phyloP scores from a whole-genome alignment of 2,329 filamentous ascomycete species.

The Sporothrix protearum region DNA sequence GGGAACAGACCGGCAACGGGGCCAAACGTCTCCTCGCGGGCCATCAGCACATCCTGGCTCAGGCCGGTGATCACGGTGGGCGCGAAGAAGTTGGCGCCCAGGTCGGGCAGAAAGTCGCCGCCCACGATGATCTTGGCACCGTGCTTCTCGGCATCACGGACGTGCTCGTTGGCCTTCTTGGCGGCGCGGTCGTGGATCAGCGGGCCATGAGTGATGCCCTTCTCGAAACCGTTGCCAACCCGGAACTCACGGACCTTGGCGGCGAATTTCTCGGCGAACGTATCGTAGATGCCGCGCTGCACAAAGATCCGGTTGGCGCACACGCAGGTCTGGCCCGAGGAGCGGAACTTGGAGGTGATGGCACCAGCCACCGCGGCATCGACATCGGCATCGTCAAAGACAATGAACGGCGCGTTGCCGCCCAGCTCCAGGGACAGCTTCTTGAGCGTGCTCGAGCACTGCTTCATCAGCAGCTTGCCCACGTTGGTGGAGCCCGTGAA shows the following conservation, averaged over 20 bases:
- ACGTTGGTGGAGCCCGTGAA: slow-evolving; percentile 80
- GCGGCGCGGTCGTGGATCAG: slow-evolving; percentile 82
- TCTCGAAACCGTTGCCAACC: slow-evolving; percentile 69
- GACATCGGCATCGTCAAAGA: slow-evolving; percentile 91
- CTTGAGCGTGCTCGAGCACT: slow-evolving; percentile 80
- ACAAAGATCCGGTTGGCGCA: slow-evolving; percentile 82
- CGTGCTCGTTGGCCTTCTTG: slow-evolving; percentile 73
- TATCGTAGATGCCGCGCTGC: slow-evolving; percentile 72
- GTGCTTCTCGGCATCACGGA: slow-evolving; percentile 72
- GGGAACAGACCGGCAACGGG: slow-evolving; percentile 87
- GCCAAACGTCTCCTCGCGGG: slow-evolving; percentile 89
- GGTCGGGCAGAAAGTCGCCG: slow-evolving; percentile 67
- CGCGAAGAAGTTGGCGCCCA: slow-evolving; percentile 83
- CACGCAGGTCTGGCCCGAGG: slow-evolving; percentile 92
- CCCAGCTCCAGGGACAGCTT: slow-evolving; percentile 82
- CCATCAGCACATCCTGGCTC: slow-evolving; percentile 79
- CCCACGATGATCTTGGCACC: slow-evolving; percentile 73
- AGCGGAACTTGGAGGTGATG: slow-evolving; percentile 85
- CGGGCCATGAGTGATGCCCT: slow-evolving; percentile 72
- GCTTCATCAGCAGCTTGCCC: slow-evolving; percentile 79
- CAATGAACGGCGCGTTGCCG: slow-evolving; percentile 93
- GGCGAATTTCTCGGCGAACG: slow-evolving; percentile 65
- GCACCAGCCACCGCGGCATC: slow-evolving; percentile 80
- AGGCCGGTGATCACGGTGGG: slow-evolving; percentile 87
- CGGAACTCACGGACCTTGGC: slow-evolving; percentile 71